phyloP scores from a whole-genome alignment of 352 stramenopile genomes.

The Aphanomyces cochlioides region DNA sequence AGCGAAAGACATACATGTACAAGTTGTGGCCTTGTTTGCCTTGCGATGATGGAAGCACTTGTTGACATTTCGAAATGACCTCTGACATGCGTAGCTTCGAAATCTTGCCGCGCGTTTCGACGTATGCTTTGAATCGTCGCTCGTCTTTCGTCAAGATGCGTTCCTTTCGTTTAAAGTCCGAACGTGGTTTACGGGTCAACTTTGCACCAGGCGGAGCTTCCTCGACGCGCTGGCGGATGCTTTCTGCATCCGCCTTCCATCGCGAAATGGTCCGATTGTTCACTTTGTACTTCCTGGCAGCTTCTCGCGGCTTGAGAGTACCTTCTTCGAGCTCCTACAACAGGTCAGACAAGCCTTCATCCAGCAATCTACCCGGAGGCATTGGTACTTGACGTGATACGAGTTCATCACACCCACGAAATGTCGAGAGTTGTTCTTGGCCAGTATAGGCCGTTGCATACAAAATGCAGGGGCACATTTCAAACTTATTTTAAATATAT shows the following conservation, averaged over 20 bases:
- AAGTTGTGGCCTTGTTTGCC: constrained; percentile 19
- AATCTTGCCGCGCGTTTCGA: constrained; percentile 8
- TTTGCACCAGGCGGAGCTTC: constrained; percentile 5
- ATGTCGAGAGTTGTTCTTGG: constrained; percentile 24
- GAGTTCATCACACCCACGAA: constrained; percentile 20
- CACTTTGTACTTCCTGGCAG: constrained; percentile 20
- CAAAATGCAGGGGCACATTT: not conserved
- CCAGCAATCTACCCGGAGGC: not conserved
- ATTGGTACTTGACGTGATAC: constrained; percentile 25
- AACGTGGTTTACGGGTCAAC: constrained; percentile 14
- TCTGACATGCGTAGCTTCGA: constrained; percentile 11
- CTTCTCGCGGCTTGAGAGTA: constrained; percentile 10
- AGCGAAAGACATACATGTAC: constrained; percentile 22
- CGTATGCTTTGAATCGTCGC: constrained; percentile 7
- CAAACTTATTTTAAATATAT: not conserved
- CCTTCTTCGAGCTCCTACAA: constrained; percentile 18
- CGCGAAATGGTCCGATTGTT: constrained; percentile 17
- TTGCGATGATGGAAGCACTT: not conserved
- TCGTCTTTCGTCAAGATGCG: constrained; percentile 4
- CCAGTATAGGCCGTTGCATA: constrained; percentile 18
- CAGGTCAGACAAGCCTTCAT: not conserved
- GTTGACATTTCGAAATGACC: constrained; percentile 15
- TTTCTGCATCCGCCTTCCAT: constrained; percentile 18
- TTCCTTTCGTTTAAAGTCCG: constrained; percentile 21
- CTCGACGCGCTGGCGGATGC: constrained; percentile 14